phyloP scores from a whole-genome alignment of 768 basidiomycete genomes.

The Collybia sp. region DNA sequence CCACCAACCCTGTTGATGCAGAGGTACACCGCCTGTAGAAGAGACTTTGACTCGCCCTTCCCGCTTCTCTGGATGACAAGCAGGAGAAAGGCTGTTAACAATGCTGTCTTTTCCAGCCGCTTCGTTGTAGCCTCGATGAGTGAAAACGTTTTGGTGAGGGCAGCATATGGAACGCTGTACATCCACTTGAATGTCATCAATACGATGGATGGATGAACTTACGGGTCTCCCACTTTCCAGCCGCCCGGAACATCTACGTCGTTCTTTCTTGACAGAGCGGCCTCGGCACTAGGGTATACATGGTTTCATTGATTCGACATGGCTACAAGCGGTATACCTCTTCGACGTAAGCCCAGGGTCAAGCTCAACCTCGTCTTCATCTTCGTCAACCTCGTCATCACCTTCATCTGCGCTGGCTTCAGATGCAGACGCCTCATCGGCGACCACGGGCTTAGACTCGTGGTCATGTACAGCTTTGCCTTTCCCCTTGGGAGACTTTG shows the following conservation, averaged over 20 bases:
- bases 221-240: constrained; percentile 87
- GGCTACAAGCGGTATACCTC: constrained; percentile 27
- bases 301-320: constrained; percentile 52
- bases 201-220: constrained; percentile 23
- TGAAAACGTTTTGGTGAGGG: constrained; percentile 83
- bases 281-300: constrained; percentile 52
- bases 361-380: constrained; percentile 19
- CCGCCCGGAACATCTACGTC: constrained; percentile 78
- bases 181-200: constrained; percentile 1
- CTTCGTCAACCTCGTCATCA: constrained; percentile 25
- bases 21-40: constrained; percentile 88
- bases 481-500: constrained; percentile 12
- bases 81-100: constrained; percentile 84
- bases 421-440: constrained; percentile 13
- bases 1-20: constrained; percentile 88
- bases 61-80: constrained; percentile 87
- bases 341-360: constrained; percentile 11
- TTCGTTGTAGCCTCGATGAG: constrained; percentile 94
- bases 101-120: constrained; percentile 85
- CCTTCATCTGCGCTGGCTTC: constrained; percentile 21
- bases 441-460: constrained; percentile 22
- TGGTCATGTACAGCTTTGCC: constrained; percentile 17
- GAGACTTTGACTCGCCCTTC: constrained; percentile 63
- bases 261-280: constrained; percentile 49
- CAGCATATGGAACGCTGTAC: constrained; percentile 86